Evolutionary conservation across 352 stramenopile genomes (phyloP).

Genomic region (Phytophthora palmivora): DNA sequence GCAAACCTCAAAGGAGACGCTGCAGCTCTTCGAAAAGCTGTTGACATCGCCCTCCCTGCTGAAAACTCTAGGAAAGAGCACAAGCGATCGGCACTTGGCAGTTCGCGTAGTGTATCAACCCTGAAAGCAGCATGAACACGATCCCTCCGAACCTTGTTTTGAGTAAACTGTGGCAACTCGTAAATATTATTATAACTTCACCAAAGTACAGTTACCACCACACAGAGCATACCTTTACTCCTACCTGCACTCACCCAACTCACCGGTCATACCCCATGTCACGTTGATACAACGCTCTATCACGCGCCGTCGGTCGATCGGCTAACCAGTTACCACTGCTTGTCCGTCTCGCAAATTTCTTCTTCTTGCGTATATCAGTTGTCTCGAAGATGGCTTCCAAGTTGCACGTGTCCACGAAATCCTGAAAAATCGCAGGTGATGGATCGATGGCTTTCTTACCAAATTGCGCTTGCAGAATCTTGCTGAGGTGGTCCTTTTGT

Average conservation of each 20-base stretch:
- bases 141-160: slow-evolving; percentile 12
- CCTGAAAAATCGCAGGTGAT: slow-evolving; percentile 81
- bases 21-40: slow-evolving; percentile 17
- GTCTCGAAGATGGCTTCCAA: slow-evolving; percentile 87
- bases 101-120: slow-evolving; percentile 19
- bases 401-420: slow-evolving; percentile 87
- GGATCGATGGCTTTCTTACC: slow-evolving; percentile 76
- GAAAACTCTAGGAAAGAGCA: slow-evolving; percentile 16
- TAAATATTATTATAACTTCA: slow-evolving; percentile 54
- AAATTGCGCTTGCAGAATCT: slow-evolving; percentile 74
- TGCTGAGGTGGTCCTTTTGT: slow-evolving; percentile 76
- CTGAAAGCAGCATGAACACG: slow-evolving; percentile 35
- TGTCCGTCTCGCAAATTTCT: slow-evolving; percentile 77
- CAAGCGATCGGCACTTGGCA: slow-evolving; percentile 8
- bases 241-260: slow-evolving; percentile 19
- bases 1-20: slow-evolving; percentile 11
- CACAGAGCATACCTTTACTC: slow-evolving; percentile 12
- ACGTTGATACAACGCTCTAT: slow-evolving; percentile 82
- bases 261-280: slow-evolving; percentile 84
- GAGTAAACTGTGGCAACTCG: slow-evolving; percentile 35
- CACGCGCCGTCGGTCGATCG: slow-evolving; percentile 75
- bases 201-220: slow-evolving; percentile 30
- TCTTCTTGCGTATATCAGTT: slow-evolving; percentile 76
- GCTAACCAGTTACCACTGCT: slow-evolving; percentile 89
- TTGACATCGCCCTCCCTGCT: slow-evolving; percentile 9